Conservation (phyloP, 805 yeast species). For the Sugiyamaella mastotermitis region DNA sequence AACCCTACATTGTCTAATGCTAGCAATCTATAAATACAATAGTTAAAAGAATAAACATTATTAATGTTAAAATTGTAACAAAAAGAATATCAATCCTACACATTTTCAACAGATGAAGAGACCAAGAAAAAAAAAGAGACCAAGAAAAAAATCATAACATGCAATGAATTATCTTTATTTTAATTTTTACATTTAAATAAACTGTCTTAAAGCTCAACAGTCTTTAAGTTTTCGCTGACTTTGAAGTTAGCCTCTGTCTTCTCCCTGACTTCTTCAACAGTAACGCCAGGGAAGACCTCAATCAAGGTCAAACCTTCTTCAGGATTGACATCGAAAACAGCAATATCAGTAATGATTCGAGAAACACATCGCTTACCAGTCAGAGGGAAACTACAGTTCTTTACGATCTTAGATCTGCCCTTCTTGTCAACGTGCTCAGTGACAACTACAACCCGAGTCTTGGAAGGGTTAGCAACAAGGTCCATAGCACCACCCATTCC, state of each 20-base stretch:
- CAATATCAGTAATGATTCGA: constrained; percentile 39
- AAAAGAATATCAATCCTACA: background rate
- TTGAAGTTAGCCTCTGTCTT: constrained; percentile 35
- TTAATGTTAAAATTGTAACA: too few relatives aligned
- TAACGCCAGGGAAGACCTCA: constrained; percentile 32
- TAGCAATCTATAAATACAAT: too few relatives aligned
- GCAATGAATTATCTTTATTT: background rate
- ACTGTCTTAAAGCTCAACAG: constrained; percentile 5
- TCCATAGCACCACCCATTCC: constrained; percentile 50
- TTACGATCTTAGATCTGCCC: constrained; percentile 38
- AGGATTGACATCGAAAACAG: constrained; percentile 37
- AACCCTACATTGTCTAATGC: too few relatives aligned
- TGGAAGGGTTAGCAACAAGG: constrained; percentile 37
- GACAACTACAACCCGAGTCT: constrained; percentile 37
- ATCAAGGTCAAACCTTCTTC: constrained; percentile 32
- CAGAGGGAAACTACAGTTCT: constrained; percentile 37
- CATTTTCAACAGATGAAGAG: background rate
- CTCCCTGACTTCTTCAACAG: constrained; percentile 30
- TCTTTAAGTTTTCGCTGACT: constrained; percentile 18
- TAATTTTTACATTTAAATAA: background rate
- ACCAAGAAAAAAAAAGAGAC: background rate
- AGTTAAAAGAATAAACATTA: too few relatives aligned
- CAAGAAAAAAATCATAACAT: background rate
- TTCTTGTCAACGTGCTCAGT: constrained; percentile 41
- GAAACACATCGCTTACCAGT: constrained; percentile 39